Conservation (phyloP, 257 asterid genomes). For the Plantago ovata region DNA sequence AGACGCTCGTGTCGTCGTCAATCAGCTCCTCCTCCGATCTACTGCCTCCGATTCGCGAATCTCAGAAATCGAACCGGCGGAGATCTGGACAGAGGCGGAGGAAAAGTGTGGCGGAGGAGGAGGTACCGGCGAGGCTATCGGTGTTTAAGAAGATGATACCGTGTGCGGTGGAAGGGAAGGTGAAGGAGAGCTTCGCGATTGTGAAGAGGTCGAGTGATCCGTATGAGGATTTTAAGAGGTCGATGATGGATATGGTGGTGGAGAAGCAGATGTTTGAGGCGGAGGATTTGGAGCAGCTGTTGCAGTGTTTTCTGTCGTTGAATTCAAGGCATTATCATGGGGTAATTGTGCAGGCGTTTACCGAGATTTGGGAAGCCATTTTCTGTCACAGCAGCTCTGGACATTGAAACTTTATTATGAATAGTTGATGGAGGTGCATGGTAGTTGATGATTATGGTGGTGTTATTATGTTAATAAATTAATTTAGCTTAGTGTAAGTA, state of each 20-base stretch:
- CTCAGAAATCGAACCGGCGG: neutral
- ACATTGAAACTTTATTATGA: too few relatives aligned
- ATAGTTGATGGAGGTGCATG: too few relatives aligned
- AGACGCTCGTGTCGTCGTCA: conserved; percentile 32
- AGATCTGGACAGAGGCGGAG: neutral
- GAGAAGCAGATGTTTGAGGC: conserved; percentile 79
- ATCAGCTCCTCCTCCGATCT: conserved; percentile 14
- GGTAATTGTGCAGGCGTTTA: conserved; percentile 58
- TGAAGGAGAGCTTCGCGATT: conserved; percentile 84
- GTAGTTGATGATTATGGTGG: too few relatives aligned
- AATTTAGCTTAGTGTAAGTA: too few relatives aligned
- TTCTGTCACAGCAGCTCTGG: conserved; percentile 25
- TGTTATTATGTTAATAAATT: too few relatives aligned
- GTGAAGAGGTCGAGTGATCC: conserved; percentile 83
- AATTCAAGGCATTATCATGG: conserved; percentile 61
- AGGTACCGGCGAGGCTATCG: conserved; percentile 66
- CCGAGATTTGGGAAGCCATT: conserved; percentile 63
- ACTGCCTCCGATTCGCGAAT: conserved; percentile 17
- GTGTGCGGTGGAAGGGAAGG: conserved; percentile 66
- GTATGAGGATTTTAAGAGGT: conserved; percentile 71
- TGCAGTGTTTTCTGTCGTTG: conserved; percentile 75
- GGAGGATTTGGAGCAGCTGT: conserved; percentile 62
- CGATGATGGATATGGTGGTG: conserved; percentile 89
- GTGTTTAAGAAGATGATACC: conserved; percentile 66
- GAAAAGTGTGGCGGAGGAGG: conserved; percentile 24